phyloP scores from a whole-genome alignment of 768 basidiomycete species.

The Obba rivulosa region DNA sequence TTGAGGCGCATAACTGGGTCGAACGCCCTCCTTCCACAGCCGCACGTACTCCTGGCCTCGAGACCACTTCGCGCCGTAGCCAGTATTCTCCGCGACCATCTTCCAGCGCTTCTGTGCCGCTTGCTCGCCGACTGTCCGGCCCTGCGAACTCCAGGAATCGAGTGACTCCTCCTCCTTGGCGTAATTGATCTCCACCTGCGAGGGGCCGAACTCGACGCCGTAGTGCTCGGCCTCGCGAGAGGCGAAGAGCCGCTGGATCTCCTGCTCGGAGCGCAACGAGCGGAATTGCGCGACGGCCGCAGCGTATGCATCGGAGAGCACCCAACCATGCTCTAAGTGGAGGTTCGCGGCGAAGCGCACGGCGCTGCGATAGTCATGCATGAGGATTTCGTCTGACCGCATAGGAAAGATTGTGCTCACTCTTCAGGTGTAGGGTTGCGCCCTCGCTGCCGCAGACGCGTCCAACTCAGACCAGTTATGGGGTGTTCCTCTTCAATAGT shows the following conservation, averaged over 20 bases:
- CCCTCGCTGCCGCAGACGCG: constrained; percentile 71
- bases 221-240: constrained; percentile 72
- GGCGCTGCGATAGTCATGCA: constrained; percentile 42
- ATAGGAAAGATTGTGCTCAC: constrained; percentile 42
- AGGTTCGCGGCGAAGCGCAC: constrained; percentile 79
- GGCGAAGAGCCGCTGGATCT: constrained; percentile 72
- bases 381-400: background rate
- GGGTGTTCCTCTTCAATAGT: constrained; percentile 51
- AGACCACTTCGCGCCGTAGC: constrained; percentile 52
- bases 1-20: constrained; percentile 59
- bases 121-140: constrained; percentile 50
- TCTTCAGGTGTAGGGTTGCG: constrained; percentile 86
- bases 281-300: constrained; percentile 82
- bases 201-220: constrained; percentile 58
- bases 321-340: constrained; percentile 52
- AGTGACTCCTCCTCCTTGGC: constrained; percentile 57
- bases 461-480: constrained; percentile 64
- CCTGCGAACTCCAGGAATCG: constrained; percentile 49
- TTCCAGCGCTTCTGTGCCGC: constrained; percentile 76
- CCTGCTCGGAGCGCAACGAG: constrained; percentile 77
- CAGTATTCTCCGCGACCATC: constrained; percentile 31
- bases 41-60: constrained; percentile 67
- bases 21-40: constrained; percentile 65
- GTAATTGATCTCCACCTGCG: constrained; percentile 58
- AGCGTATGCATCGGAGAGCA: constrained; percentile 78